Evolutionary conservation across 371 early-diverging fungal genomes (phyloP).

Genomic region (Batrachochytrium dendrobatidis): DNA sequence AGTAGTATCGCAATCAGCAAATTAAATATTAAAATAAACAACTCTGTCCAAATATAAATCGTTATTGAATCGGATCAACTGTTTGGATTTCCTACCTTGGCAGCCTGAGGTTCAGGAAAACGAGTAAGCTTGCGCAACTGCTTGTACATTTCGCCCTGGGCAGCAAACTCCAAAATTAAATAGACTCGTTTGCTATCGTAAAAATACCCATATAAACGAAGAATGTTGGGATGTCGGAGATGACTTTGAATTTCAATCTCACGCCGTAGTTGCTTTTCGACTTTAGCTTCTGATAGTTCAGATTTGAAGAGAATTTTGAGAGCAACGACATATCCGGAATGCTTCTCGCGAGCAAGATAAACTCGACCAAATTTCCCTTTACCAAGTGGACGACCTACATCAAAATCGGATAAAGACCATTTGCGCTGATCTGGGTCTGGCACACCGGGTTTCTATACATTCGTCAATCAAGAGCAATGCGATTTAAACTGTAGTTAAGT

Average conservation of each 20-base stretch:
- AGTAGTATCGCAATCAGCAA: not conserved
- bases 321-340: constrained; percentile 77
- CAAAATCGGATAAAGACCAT: constrained; percentile 95
- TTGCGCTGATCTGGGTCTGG: too few species aligned
- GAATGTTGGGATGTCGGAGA: constrained; percentile 86
- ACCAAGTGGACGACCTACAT: constrained; percentile 89
- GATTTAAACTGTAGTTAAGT: too few species aligned
- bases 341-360: constrained; percentile 88
- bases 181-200: constrained; percentile 89
- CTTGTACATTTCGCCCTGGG: constrained; percentile 89
- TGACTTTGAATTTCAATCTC: constrained; percentile 98
- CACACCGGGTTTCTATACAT: not conserved
- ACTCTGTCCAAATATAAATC: too few species aligned
- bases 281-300: constrained; percentile 65
- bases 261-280: constrained; percentile 82
- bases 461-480: too few species aligned
- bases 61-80: too few species aligned
- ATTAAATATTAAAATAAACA: too few species aligned
- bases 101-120: constrained; percentile 71
- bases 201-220: constrained; percentile 95
- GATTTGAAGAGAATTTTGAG: constrained; percentile 88
- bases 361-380: constrained; percentile 98
- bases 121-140: constrained; percentile 53
- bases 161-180: constrained; percentile 94
- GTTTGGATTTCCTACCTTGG: constrained; percentile 70